These are phyloP conservation scores for Apophysomyces trapeziformis DNA, from an alignment of 371 early-diverging fungal species.

Conservation along the genomic window DNA sequence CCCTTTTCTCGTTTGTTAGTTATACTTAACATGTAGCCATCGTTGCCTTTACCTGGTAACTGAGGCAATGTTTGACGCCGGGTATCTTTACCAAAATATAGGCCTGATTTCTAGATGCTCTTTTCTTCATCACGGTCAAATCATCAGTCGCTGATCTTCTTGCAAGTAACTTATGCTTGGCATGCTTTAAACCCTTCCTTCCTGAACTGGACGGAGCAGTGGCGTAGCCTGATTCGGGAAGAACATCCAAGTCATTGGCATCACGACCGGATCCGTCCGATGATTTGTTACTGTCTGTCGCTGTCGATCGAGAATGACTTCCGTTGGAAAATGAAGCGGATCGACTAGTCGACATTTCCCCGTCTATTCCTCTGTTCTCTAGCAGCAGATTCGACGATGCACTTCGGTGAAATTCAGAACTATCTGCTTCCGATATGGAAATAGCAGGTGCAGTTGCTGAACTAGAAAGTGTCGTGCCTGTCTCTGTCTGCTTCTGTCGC, in stretches of 20 bases:
- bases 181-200: constrained; percentile 16
- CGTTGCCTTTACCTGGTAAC: constrained; percentile 57
- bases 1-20: constrained; percentile 42
- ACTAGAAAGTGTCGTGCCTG: constrained; percentile 2
- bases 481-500: constrained; percentile 20
- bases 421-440: constrained; percentile 1
- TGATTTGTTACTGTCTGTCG: neutral
- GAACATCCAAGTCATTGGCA: constrained; percentile 4
- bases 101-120: constrained; percentile 70
- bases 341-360: neutral
- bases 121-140: constrained; percentile 63
- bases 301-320: neutral
- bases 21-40: neutral
- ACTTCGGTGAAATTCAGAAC: neutral
- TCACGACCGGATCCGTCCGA: constrained; percentile 3
- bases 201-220: constrained; percentile 4
- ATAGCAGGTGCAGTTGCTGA: neutral
- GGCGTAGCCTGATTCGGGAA: neutral
- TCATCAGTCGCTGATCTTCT: constrained; percentile 37
- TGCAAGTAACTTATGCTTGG: constrained; percentile 21
- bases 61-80: constrained; percentile 67
- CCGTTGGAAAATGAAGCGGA: neutral
- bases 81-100: constrained; percentile 82
- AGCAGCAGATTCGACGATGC: neutral
- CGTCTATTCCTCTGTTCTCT: neutral